Base-by-base conservation (phyloP, 1,284 basidiomycete genomes). In the Athelia psychrophila region DNA sequence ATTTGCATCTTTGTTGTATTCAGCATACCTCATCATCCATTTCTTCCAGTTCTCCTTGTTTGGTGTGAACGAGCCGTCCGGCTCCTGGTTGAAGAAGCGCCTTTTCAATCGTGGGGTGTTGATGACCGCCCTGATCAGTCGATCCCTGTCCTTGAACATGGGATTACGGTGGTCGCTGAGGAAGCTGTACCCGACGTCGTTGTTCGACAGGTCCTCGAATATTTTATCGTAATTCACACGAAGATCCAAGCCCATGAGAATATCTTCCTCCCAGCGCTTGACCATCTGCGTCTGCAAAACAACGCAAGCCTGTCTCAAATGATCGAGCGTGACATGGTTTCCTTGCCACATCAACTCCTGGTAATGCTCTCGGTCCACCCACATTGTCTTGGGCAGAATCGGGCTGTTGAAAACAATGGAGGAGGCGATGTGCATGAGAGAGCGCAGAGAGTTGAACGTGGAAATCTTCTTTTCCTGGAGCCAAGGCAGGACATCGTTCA, bases 341-440 rank as follows among this genome's bases (percentile, higher is more conserved):
- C 68, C 66, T 1, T 59, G 46, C 49, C 56, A 70, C 0, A 60
- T 33, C 44, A 70, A 33, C 8, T 48, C 22, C 0, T 9, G 2
- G 32, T 53, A 63, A 0, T 19, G 18, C 1, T 54, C 46, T 0
- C 22, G 48, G 23, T 71, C 62, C 0, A 44, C 24, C 66, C 65
- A 71, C 56, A 56, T 65, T 8, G 68, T 54, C 0, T 20, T 13
- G 0, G 68, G 65, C 0, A 62, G 18, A 0, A 51, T 20, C 48
- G 56, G 58, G 0, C 55, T 61, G 0, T 52, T 12, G 1, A 50
- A 58, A 0, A 61, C 50, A 8, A 70, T 59, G 0, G 59, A 4
- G 0, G 57, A 55, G 0, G 67, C 64, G 15, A 51, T 48, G 24
- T 67, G 67, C 47, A 67, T 63, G 0, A 65, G 22, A 0, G 52